These are phyloP conservation scores for Penicillium lagena DNA, from an alignment of 495 filamentous ascomycete species.

Conservation along the genomic window DNA sequence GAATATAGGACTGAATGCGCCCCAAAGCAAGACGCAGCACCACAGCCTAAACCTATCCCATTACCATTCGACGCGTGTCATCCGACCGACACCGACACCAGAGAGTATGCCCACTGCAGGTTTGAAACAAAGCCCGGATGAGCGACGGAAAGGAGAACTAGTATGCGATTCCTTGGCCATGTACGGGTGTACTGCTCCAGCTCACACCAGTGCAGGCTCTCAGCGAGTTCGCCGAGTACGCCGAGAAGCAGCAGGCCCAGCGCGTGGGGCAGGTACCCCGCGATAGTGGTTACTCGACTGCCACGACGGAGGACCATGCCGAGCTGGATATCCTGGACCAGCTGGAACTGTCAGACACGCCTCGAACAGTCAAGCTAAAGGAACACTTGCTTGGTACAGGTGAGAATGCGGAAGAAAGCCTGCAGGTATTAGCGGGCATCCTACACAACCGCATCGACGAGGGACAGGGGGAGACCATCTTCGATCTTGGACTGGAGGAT, in stretches of 20 bases:
- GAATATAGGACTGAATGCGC: conserved; percentile 37
- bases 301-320: conserved; percentile 63
- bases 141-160: conserved; percentile 79
- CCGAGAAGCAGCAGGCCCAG: conserved; percentile 85
- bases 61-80: conserved; percentile 5
- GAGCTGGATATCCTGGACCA: conserved; percentile 91
- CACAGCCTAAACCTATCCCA: conserved; percentile 20
- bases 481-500: conserved; percentile 89
- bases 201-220: conserved; percentile 55
- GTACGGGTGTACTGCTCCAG: background rate
- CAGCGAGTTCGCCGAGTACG: conserved; percentile 96
- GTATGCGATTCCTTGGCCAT: conserved; percentile 36
- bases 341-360: conserved; percentile 71
- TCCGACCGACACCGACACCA: background rate
- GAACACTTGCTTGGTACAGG: conserved; percentile 64
- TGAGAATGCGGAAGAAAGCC: conserved; percentile 53
- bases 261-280: conserved; percentile 33
- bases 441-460: conserved; percentile 68
- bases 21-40: conserved; percentile 12
- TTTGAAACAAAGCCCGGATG: conserved; percentile 60
- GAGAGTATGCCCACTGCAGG: conserved; percentile 24
- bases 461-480: conserved; percentile 84
- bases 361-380: conserved; percentile 61
- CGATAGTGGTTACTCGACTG: conserved; percentile 38
- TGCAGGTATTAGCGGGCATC: conserved; percentile 53